Base-by-base conservation (phyloP, 192 early-diverging fungal species). In the Martensiomyces pterosporus region DNA sequence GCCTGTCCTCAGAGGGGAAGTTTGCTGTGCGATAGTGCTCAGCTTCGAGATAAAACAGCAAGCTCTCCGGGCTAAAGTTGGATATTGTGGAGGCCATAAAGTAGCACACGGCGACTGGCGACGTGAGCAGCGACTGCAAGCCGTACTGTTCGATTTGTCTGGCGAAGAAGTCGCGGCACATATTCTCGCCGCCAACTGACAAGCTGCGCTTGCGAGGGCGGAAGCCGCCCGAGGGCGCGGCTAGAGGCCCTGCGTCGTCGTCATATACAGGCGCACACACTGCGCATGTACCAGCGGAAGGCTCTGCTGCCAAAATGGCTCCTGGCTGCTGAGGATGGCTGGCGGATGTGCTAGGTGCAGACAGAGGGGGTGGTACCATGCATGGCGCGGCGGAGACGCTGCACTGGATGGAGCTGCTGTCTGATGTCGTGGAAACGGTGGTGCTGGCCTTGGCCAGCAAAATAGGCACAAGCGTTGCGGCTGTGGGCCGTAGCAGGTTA, bases 141-240 rank as follows among this genome's bases (percentile, higher is more conserved):
- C 71, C 71, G 40, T 75, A 75, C 52, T 63, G 58, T 33, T 75
- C 71, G 24, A 75, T 62, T 40, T 75, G 71, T 21, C 71, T 54
- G 17, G 52, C 64, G 46, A 59, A 75, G 22, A 75, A 75, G 19
- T 42, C 64, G 24, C 42, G 38, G 47, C 71, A 67, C 25, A 27
- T 45, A 27, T 47, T 49, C 37, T 75, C 71, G 34, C 71, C 71
- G 27, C 71, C 71, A 3, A 75, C 71, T 6, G 71, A 75, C 25
- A 75, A 39, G 40, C 71, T 75, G 22, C 71, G 71, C 47, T 75
- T 75, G 39, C 69, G 69, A 9, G 62, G 49, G 3, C 69, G 62
- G 32, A 65, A 73, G 12, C 29, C 29, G 6, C 6, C 29, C 6
- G 5, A 5, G 29, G 29, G 5, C 29, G 5, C 29, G 29, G 6